Evolutionary conservation across 192 early-diverging fungal species (phyloP), one percentile per base, ranked within the genome.

Genomic region (Spizellomyces sp.): DNA sequence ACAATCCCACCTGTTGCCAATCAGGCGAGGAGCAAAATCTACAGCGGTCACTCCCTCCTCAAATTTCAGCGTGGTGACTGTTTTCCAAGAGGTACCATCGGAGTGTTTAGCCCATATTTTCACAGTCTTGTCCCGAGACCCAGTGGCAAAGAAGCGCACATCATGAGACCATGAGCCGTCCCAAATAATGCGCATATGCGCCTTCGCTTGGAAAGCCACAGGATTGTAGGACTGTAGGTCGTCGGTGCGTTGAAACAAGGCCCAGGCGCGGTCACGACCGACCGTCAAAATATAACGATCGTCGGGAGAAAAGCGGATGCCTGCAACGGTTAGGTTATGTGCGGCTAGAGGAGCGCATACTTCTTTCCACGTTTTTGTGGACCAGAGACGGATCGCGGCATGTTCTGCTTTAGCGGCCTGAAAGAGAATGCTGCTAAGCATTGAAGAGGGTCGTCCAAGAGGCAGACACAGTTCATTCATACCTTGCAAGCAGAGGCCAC

Each of bases 151-250:
- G 41, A 90, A 84, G 5, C 46, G 50, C 48, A 87, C 92, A 67
- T 94, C 93, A 22, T 81, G 85, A 47, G 85, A 83, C 94, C 94
- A 99, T 5, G 88, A 80, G 44, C 87, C 89, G 72, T 92, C 89
- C 96, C 96, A 99, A 17, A 99, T 88, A 59, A 99, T 96, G 62
- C 96, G 88, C 0, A 93, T 86, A 77, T 99, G 96, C 15, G 95
- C 90, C 77, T 93, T 93, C 55, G 82, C 75, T 43, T 87, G 86
- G 21, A 71, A 69, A 4, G 58, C 69, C 2, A 83, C 71, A 21
- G 92, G 74, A 50, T 76, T 79, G 77, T 91, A 96, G 5, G 82
- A 80, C n/a, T 57, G 67, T 12, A 46, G 67, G 22, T 48, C 66
- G 12, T 44, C 45, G 22, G 43, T 69, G n/a, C 79, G 79, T 61